Evolutionary conservation across 495 filamentous ascomycete species (phyloP), one percentile per base, ranked within the genome.

Genomic region (Penicillium salamii): DNA sequence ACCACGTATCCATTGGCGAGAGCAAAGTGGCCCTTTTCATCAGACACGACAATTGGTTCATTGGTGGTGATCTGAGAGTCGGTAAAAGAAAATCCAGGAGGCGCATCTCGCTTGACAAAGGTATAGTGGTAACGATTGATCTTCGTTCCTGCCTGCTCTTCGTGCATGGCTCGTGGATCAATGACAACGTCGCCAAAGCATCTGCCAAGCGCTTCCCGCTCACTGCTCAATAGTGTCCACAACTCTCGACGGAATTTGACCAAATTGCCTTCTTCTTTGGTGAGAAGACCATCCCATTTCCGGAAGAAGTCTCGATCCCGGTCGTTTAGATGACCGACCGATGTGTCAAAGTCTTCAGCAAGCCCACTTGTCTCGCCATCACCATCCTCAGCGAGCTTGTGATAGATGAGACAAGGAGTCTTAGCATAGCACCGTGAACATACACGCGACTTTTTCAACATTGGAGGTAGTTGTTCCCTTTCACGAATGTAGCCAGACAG

Each of bases 31-130:
- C 91, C 93, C 47, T 87, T 79, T 61, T 98, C 93, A 50, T 97
- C 93, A 1, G 93, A 97, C n/a, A 98, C 78, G 23, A 98, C 92
- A 36, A 96, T 86, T 1, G 93, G 92, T 60, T 98, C 93, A 28
- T 92, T 91, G 19, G 88, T 74, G 2, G 76, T 82, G n/a, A 98
- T 79, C 58, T 97, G 91, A 1, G 92, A 96, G 55, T 97, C 92
- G 1, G 86, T 61, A 61, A 97, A 97, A 2, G 88, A 93, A 57
- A 91, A 89, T 0, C 70, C 70, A 0, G 82, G 55, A 3, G 62
- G 47, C 1, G 76, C 53, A 18, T 79, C 76, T 42, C 71, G 78
- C 62, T 93, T 95, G 59, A 85, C 57, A 38, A 98, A 87, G 0
- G 78, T 88, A 65, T 98, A 98, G 12, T 75, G 76, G 58, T 85